These are phyloP conservation scores for Chlorophyllum brunneum DNA, from an alignment of 768 basidiomycete species.

Conservation along the genomic window DNA sequence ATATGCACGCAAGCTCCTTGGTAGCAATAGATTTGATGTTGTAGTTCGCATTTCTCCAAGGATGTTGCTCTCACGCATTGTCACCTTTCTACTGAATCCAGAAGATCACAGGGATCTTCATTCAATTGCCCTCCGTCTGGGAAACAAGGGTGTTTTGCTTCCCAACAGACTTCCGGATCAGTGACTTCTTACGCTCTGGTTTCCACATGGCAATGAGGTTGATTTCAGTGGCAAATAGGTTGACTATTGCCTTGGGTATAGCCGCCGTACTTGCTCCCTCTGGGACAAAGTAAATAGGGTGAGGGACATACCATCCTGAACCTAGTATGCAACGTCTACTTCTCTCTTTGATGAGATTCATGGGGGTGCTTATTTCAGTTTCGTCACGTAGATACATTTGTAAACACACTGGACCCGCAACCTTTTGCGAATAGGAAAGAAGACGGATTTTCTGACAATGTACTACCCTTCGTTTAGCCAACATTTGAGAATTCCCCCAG, in stretches of 20 bases:
- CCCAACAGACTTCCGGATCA: slow-evolving; percentile 48
- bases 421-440: neutral
- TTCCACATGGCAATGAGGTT: slow-evolving; percentile 76
- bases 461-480: neutral
- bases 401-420: too few species aligned
- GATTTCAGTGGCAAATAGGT: slow-evolving; percentile 70
- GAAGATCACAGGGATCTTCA: slow-evolving; percentile 72
- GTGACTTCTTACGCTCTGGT: slow-evolving; percentile 56
- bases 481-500: too few species aligned
- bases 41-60: slow-evolving; percentile 55
- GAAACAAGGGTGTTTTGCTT: slow-evolving; percentile 76
- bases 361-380: too few species aligned
- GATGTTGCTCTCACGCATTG: too few species aligned
- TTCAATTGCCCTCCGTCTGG: slow-evolving; percentile 81
- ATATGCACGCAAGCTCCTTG: slow-evolving; percentile 69
- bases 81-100: neutral
- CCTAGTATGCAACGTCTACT: too few species aligned
- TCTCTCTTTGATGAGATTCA: too few species aligned
- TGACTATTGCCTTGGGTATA: slow-evolving; percentile 78
- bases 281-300: slow-evolving; percentile 52
- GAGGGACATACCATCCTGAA: slow-evolving; percentile 61
- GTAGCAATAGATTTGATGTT: slow-evolving; percentile 70
- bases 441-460: neutral
- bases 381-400: too few species aligned
- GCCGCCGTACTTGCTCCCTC: slow-evolving; percentile 64